Percentiles rank a stretch among this genome's conserved stretches.
These are phyloP conservation scores for Fusarium longipes DNA, from an alignment of 2,329 filamentous ascomycete genomes.

Conservation along the genomic window DNA sequence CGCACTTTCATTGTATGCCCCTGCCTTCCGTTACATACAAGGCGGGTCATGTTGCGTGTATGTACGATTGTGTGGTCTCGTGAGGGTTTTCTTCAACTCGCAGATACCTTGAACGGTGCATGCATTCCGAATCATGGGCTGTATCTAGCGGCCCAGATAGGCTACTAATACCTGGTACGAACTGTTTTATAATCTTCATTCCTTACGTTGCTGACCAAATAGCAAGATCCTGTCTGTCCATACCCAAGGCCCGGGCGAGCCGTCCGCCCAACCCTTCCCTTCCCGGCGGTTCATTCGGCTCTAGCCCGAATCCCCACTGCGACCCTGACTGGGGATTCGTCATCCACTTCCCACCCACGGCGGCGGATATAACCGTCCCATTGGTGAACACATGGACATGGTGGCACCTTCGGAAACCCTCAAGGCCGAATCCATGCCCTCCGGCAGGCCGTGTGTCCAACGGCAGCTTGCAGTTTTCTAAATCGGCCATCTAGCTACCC, in stretches of 20 bases:
- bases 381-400: constrained; percentile 49
- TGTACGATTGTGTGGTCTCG: constrained; percentile 21
- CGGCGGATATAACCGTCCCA: constrained; percentile 50
- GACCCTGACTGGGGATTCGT: constrained; percentile 50
- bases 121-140: constrained; percentile 7
- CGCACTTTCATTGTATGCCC: constrained; percentile 28
- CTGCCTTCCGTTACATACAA: constrained; percentile 43
- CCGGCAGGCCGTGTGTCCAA: constrained; percentile 41
- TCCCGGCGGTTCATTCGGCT: constrained; percentile 55
- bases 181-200: constrained; percentile 28
- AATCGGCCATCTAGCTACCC: constrained; percentile 33
- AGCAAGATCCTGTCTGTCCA: constrained; percentile 45
- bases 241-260: constrained; percentile 39
- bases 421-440: constrained; percentile 41
- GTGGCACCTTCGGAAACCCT: constrained; percentile 46
- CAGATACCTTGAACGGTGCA: background rate
- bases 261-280: constrained; percentile 43
- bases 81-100: constrained; percentile 8
- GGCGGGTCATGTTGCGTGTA: constrained; percentile 32
- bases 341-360: constrained; percentile 48
- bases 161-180: background rate
- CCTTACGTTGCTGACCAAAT: constrained; percentile 35
- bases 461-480: constrained; percentile 46
- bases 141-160: background rate
- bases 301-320: constrained; percentile 52